Conservation (phyloP, 176 grass and related monocot genomes). For the Oryza rufipogon region DNA sequence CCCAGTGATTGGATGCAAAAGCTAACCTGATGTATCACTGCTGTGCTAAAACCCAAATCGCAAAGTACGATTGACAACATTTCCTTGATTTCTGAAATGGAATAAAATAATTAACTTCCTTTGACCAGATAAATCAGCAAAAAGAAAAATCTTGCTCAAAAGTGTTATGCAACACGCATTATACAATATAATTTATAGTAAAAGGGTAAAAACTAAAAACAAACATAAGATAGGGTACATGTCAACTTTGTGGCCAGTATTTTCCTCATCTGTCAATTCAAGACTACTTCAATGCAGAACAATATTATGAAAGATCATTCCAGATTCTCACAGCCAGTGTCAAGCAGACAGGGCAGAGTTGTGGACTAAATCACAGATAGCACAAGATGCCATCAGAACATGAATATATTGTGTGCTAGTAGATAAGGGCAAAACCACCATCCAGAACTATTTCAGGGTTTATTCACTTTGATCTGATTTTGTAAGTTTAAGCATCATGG, state of each 20-base stretch:
- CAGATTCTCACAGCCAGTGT: neutral
- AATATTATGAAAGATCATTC: neutral
- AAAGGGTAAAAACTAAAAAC: constrained; percentile 43
- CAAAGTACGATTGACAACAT: constrained; percentile 81
- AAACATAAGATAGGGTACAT: constrained; percentile 13
- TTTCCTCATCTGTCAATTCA: neutral
- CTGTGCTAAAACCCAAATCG: constrained; percentile 82
- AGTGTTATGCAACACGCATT: neutral
- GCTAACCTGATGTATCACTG: constrained; percentile 87
- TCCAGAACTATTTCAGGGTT: neutral
- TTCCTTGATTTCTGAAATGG: constrained; percentile 85
- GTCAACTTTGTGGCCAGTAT: neutral
- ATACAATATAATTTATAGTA: neutral
- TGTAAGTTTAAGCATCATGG: neutral
- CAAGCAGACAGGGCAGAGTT: neutral
- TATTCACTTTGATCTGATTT: neutral
- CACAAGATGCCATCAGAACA: neutral
- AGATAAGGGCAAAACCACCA: neutral
- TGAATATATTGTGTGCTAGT: neutral
- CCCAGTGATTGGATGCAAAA: neutral
- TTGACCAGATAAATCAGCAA: constrained; percentile 13
- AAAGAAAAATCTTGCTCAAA: neutral
- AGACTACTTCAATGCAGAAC: constrained; percentile 8
- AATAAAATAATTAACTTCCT: constrained; percentile 40
- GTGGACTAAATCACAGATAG: constrained; percentile 7